These are phyloP conservation scores for Candida sakaeoensis DNA, from an alignment of 805 yeast species.

Conservation along the genomic window DNA sequence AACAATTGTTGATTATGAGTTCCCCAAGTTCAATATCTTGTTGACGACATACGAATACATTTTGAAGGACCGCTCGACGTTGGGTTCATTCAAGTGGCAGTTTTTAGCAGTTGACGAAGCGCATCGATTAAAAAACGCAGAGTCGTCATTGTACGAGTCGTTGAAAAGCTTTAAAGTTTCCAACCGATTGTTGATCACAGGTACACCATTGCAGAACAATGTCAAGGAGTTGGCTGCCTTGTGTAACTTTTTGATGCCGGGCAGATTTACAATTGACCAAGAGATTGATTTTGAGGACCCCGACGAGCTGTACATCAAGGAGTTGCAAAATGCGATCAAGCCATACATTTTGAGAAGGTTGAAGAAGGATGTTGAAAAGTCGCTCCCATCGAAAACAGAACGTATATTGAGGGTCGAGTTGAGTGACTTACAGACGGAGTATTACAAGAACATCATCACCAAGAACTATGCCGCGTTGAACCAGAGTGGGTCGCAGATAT, in stretches of 20 bases:
- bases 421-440: slow-evolving; percentile 91
- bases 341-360: slow-evolving; percentile 91
- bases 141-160: slow-evolving; percentile 87
- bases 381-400: slow-evolving; percentile 93
- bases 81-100: slow-evolving; percentile 89
- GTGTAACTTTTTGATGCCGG: slow-evolving; percentile 95
- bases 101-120: slow-evolving; percentile 98
- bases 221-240: slow-evolving; percentile 93
- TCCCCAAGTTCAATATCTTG: slow-evolving; percentile 86
- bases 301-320: slow-evolving; percentile 86
- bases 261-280: slow-evolving; percentile 81
- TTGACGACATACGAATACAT: slow-evolving; percentile 96
- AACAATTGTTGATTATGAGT: slow-evolving; percentile 80
- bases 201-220: slow-evolving; percentile 96
- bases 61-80: slow-evolving; percentile 76
- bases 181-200: slow-evolving; percentile 88
- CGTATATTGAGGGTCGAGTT: slow-evolving; percentile 92
- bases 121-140: slow-evolving; percentile 91
- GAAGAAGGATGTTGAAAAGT: slow-evolving; percentile 96
- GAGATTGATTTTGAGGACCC: slow-evolving; percentile 94
- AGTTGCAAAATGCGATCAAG: slow-evolving; percentile 77
- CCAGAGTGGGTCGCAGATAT: slow-evolving; percentile 78
- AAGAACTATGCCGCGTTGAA: slow-evolving; percentile 89
- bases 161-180: slow-evolving; percentile 75
- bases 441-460: slow-evolving; percentile 89